Base-by-base conservation (phyloP, 2,329 filamentous ascomycete genomes). In the Arthrobotrys pseudoclavata region DNA sequence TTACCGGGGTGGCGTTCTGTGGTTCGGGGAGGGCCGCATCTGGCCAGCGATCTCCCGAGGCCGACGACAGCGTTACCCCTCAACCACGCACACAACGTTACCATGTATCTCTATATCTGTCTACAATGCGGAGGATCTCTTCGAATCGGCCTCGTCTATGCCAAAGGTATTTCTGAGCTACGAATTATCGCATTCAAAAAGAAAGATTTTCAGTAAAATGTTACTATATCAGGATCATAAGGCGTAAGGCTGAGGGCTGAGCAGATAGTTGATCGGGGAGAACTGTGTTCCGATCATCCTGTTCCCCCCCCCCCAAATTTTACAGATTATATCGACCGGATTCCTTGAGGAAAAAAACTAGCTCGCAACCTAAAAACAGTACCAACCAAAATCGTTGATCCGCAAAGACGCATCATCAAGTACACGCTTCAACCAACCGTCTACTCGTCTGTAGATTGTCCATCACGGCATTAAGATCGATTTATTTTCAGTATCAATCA, bases 41-140 rank as follows among this genome's bases (percentile, higher is more conserved):
- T 42, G 45, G 45, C 24, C 31, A 50, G 42, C 68, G 69, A 72
- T 72, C 69, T 72, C 50, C 69, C 48, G 69, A 31, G 37, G 40
- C 29, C 7, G 34, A 60, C 34, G 10, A 20, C 55, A 18, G 18
- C 34, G 20, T 42, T 57, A 34, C n/a, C 31, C 24, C 31, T 37
- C 52, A 57, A 42, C 31, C 55, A 26, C 31, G 55, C 31, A 4
- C 34, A 22, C 52, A 60, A 42, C 34, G 31, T 42, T 42, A 20
- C 18, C 55, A 60, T 34, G 31, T 9, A 34, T 10, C 20, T 10
- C 20, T 9, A 20, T 37, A 29, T 40, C 34, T 60, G 3, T 24
- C 31, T 26, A 40, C 15, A 37, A 10, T 1, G 15, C n/a, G 15
- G 34, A 42, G 2, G 55, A 60, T 60, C 34, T 20, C 1, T 26